Evolutionary conservation across 2,329 filamentous ascomycete genomes (phyloP), one percentile per base, ranked within the genome.

Genomic region (Hypoxylon sp.): DNA sequence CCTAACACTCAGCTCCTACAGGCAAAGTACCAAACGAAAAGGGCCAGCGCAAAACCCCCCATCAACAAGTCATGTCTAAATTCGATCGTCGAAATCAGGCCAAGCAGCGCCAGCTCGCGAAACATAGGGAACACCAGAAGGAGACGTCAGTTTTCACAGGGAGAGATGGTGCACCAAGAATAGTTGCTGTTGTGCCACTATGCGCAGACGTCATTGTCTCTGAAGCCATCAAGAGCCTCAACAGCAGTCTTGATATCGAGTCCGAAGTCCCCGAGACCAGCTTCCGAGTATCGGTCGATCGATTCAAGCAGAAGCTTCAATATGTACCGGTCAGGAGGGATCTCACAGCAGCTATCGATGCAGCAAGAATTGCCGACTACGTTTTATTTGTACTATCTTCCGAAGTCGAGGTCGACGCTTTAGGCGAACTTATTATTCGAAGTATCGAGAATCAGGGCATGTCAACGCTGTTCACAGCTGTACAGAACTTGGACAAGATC

Each of bases 51-150:
- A 96, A 93, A 80, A 97, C 95, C 14, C 93, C 93, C 59, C 93
- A 97, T 78, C 96, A 99, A 78, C 93, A 97, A 82, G 88, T 97
- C 81, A 95, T 97, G 92, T 97, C 94, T 63, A 99, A 98, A 81
- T 87, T 99, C 78, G 94, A 97, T 80, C 91, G 96, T 65, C 90
- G 93, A 74, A 98, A 99, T 80, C 93, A 97, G 83, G 92, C 93
- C 73, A 95, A 95, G 80, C 96, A 99, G 83, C 90, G 91, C 78
- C 92, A 95, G 74, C 83, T 91, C 67, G 85, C 89, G 72, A 97
- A 98, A 80, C 89, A 94, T 76, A 90, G 90, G 76, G 93, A 96
- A 73, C 91, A 96, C 75, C 85, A 91, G 50, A 91, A 91, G 71
- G 91, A 93, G 55, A 89, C 87, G 0, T 92, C 89, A 37, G 84